phyloP scores from a whole-genome alignment of 306 rosid genomes.

The Cajanus cajan region DNA sequence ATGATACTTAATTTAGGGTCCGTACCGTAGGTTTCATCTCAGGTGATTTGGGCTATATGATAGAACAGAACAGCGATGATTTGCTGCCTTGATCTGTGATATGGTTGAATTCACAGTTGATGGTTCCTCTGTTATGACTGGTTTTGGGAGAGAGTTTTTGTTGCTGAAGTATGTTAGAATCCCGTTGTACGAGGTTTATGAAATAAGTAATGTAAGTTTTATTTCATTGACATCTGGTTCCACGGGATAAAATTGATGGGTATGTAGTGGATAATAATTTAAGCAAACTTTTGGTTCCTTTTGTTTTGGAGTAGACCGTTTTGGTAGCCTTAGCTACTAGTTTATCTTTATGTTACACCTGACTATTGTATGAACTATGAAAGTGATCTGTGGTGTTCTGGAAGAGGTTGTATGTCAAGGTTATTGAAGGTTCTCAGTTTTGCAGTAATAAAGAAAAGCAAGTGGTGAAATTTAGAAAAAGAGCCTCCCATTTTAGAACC shows the following conservation, averaged over 20 bases:
- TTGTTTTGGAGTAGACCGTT: constrained; percentile 8
- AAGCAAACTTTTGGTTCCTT: not conserved
- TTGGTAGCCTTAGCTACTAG: not conserved
- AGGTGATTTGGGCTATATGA: not conserved
- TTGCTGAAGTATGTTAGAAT: not conserved
- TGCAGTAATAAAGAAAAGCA: not conserved
- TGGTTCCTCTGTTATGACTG: not conserved
- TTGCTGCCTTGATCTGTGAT: not conserved
- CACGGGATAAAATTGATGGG: not conserved
- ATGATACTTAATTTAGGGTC: constrained; percentile 11
- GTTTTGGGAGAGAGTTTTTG: not conserved
- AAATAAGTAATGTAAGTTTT: not conserved
- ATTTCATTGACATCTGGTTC: not conserved
- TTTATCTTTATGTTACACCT: not conserved
- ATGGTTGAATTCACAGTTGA: not conserved
- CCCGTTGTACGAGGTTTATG: constrained; percentile 1
- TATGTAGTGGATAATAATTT: not conserved
- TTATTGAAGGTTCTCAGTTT: constrained; percentile 15
- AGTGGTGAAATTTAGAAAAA: not conserved
- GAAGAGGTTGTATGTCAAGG: constrained; percentile 3
- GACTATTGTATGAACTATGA: constrained; percentile 7
- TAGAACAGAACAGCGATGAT: not conserved
- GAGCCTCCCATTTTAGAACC: not conserved
- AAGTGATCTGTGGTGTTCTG: not conserved
- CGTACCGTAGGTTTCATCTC: constrained; percentile 1